Base-by-base conservation (phyloP, 2,329 filamentous ascomycete genomes). In the Sphaerulina vaccinii region DNA sequence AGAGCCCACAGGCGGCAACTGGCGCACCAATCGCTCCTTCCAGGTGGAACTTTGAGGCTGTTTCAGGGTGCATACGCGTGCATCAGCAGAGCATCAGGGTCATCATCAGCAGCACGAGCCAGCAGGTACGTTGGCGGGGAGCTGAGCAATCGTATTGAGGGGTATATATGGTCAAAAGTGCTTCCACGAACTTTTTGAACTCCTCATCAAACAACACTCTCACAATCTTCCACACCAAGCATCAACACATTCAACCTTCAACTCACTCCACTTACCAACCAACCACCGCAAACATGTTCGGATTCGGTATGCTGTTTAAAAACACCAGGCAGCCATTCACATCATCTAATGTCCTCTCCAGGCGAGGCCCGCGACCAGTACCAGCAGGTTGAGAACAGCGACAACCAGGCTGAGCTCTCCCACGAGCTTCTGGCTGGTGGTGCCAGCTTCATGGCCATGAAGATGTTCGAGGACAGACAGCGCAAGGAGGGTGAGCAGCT, bases 381-480 rank as follows among this genome's bases (percentile, higher is more conserved):
- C 72, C 65, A 78, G 56, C 69, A 79, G 68, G 78, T 81, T 60
- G 80, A 82, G 69, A 66, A 70, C 51, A 66, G 70, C 36, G 64
- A 77, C 53, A 60, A 68, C 48, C 77, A 88, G 72, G 76, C 79
- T 62, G 80, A 80, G 66, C 73, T 88, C 65, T 80, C 80, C 61
- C 88, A 92, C 73, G 87, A 93, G 75, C 67, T 88, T 41, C 68
- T 91, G 50, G 87, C 84, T 59, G 87, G 87, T 57, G 88, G 83
- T 52, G 88, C 87, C 52, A 83, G 85, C 56, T 92, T 92, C 68
- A 85, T 82, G 58, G 88, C 84, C 63, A 87, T 92, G 80, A 90
- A 90, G 78, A 75, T 84, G 18, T 91, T 84, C 64, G 87, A 91
- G 73, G 84, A 90, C 70, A 77, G 81, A 63, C 86, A 90, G 75